Evolutionary conservation across 306 rosid species (phyloP), one percentile per base, ranked within the genome.

Genomic region (Quillaja saponaria): DNA sequence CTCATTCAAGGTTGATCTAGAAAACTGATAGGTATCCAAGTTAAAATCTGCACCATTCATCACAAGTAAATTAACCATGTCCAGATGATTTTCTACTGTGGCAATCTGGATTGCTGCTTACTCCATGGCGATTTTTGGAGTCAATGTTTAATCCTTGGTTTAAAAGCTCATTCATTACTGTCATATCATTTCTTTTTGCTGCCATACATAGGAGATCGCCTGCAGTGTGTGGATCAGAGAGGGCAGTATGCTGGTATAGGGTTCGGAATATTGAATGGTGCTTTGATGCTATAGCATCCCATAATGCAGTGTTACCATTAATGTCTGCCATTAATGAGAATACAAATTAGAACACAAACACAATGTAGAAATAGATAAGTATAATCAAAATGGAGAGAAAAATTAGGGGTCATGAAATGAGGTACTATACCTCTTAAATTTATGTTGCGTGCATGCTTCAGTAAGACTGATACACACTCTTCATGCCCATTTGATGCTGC

Each of bases 401-500:
- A 34, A 44, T 47, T 35, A 13, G 45, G 8, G 19, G 15, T 5
- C 16, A 14, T 18, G 37, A 42, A 50, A 70, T 13, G 55, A 18
- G n/a, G 16, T 49, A 15, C 52, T 31, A 21, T 75, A 87, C 96
- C 96, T 81, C 51, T 73, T 55, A 78, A 52, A 44, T 88, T 84
- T 20, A 85, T 15, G 67, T 81, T 78, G 75, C 87, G 78, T n/a
- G 77, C 48, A 65, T 85, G 82, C 64, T 64, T 88, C 61, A 85
- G 92, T 57, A 88, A 79, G 40, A 78, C 90, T 72, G 72, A 63
- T 15, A 88, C 84, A 71, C 96, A 85, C 44, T 81, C 92, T 58
- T 88, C 82, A 41, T 85, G 87, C 15, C 96, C 96, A 59, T 85
- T 67, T 49, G 84, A 78, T 64, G 96, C 87, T 50, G 96, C 92